phyloP scores from a whole-genome alignment of 2,329 filamentous ascomycete species.

The Xylariaceae sp. region DNA sequence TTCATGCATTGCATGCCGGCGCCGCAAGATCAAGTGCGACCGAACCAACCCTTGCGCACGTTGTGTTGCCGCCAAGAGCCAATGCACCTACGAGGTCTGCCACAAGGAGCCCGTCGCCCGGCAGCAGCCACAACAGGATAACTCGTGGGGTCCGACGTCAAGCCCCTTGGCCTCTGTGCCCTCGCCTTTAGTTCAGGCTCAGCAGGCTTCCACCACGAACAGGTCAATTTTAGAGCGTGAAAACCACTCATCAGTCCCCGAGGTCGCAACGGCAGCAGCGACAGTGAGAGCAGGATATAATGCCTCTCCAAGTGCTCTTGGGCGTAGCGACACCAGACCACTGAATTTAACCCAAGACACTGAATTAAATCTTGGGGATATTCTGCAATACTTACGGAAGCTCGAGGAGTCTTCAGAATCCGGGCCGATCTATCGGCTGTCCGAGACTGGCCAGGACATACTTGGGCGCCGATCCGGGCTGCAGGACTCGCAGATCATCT shows the following conservation, averaged over 20 bases:
- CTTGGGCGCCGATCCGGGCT: slow-evolving; percentile 28
- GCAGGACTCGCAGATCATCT: slow-evolving; percentile 34
- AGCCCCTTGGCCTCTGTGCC: slow-evolving; percentile 12
- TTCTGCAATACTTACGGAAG: slow-evolving; percentile 24
- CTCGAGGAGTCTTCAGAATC: slow-evolving; percentile 26
- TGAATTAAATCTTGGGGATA: slow-evolving; percentile 18
- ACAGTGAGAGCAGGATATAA: slow-evolving; percentile 3
- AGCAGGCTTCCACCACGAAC: neutral
- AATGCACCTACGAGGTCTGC: slow-evolving; percentile 37
- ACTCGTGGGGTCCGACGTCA: slow-evolving; percentile 3
- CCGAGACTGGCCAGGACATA: slow-evolving; percentile 28
- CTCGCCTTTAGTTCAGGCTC: slow-evolving; percentile 5
- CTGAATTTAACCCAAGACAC: slow-evolving; percentile 6
- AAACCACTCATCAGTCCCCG: neutral
- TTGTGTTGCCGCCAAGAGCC: slow-evolving; percentile 38
- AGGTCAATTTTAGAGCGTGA: slow-evolving; percentile 1
- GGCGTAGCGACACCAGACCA: slow-evolving; percentile 2
- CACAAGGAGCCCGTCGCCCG: slow-evolving; percentile 6
- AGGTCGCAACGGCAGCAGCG: neutral
- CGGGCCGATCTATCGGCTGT: slow-evolving; percentile 13
- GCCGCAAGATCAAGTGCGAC: slow-evolving; percentile 50
- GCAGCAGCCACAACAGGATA: neutral
- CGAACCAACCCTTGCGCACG: slow-evolving; percentile 44
- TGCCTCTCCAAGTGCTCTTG: slow-evolving; percentile 3
- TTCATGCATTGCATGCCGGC: slow-evolving; percentile 47